Base-by-base conservation (phyloP, 2,329 filamentous ascomycete species). In the Diaporthe sp. region DNA sequence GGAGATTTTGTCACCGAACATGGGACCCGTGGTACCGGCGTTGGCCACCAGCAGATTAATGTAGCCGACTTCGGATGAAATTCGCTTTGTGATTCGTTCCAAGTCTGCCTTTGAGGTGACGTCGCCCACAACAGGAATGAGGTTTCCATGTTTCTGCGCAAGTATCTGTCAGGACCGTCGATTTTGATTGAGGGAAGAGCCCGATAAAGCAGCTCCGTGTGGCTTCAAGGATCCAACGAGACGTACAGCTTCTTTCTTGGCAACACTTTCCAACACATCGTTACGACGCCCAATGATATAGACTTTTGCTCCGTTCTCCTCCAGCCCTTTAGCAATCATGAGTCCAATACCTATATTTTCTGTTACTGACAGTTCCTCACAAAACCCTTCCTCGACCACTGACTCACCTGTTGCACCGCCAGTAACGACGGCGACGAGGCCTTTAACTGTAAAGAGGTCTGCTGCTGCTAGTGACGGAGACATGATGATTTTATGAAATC, bases 41-140 rank as follows among this genome's bases (percentile, higher is more conserved):
- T 86, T 86, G 82, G 85, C 87, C 81, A 88, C 85, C 7, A 92
- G 83, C 51, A 92, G 86, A 76, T 90, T 88, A 79, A 93, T 87
- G 80, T 89, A 86, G 73, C 88, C 87, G 79, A 92, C 90, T 65
- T 88, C 88, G n/a, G 84, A 83, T 28, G 86, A 84, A 73, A 93
- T 83, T 77, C 85, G 87, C 9, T 79, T 77, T 62, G 91, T 91
- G 78, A 92, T 92, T 31, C 88, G 80, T 25, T 89, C 90, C 3
- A 87, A 82, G 90, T 89, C 55, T 79, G 82, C 75, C 86, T 88
- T 79, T 44, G 73, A 80, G 3, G 80, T 82, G 2, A 83, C 82
- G 53, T 84, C 83, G 12, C 80, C 80, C 65, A 81, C 79, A 17
- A 84, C 78, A 3, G 80, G 74, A 17, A 62, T 78, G 60, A 82